Base-by-base conservation (phyloP, 768 basidiomycete genomes). In the Chlorophyllum brunneum region DNA sequence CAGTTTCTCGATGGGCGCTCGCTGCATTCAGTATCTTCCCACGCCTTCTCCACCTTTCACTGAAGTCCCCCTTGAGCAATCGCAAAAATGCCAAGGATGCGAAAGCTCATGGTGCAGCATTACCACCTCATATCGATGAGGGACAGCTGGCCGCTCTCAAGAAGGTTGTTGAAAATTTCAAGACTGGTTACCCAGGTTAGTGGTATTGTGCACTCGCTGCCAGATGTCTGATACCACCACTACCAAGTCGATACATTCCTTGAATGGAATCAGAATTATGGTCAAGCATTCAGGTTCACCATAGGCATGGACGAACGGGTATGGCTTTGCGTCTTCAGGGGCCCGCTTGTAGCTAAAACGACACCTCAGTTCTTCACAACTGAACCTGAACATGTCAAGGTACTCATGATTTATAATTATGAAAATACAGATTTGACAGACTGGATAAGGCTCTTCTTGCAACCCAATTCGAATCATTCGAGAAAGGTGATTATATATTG, bases 401-500 rank as follows among this genome's bases (percentile, higher is more conserved):
- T 64, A 42, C 13, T 2, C 5, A 15, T 18, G 9, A 9, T n/a
- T 20, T 29, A 27, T 16, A 31, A 4, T 24, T 8, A 29, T 2
- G 16, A 2, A 30, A 30, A 54, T 15, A 20, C 33, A n/a, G n/a
- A n/a, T n/a, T n/a, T 54, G 15, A 45, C 20, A 16, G 9, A 11
- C 31, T 33, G 1, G 24, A 16, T 43, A 41, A 65, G 66, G 67
- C 67, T 15, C 63, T 76, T 30, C 68, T 79, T 5, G 71, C 77
- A 1, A 77, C 75, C 1, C 68, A 78, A 49, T 79, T 79, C 47
- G 68, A 71, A 36, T 59, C 60, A 20, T 79, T 73, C 43, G 71
- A 69, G 23, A 77, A 77, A 65, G 75, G 75, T 63, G 22, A 48
- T 50, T 9, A 27, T 44, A 33, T 20, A 30, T 15, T 33, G 26